Evolutionary conservation across 1,284 basidiomycete genomes (phyloP), one percentile per base, ranked within the genome.

Genomic region (Rhodotorula sp.): DNA sequence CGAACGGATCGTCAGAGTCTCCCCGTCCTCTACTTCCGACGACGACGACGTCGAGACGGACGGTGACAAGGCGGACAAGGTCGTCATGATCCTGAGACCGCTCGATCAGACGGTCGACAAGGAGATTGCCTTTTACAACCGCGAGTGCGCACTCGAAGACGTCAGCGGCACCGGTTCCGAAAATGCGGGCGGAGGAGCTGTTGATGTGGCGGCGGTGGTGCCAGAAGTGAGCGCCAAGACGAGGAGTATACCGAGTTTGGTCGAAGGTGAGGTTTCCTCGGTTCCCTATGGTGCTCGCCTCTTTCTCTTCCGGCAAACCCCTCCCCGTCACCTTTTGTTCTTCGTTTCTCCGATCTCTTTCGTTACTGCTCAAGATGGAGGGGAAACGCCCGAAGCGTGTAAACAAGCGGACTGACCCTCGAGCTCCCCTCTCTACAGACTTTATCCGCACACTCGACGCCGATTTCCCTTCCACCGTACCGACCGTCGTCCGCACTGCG

Each of bases 391-490:
- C n/a, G n/a, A n/a, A n/a, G n/a, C n/a, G n/a, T n/a, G n/a, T n/a
- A n/a, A n/a, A n/a, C n/a, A n/a, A n/a, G n/a, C n/a, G n/a, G n/a
- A n/a, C n/a, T n/a, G n/a, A n/a, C n/a, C n/a, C n/a, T n/a, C n/a
- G n/a, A n/a, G n/a, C n/a, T n/a, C n/a, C n/a, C n/a, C n/a, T 29
- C 10, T 15, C 2, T 6, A 26, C 60, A 73, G 73, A 74, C n/a
- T 77, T 77, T 29, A 64, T 77, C 29, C 24, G 58, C 22, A 58
- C 64, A 6, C 67, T 77, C 53, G 69, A 77, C 24, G 60, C 56
- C 33, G 57, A 67, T 15, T 77, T 77, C 60, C 74, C 75, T 4
- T 71, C 64, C 6, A 77, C 75, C 14, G 72, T 72, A 12, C 72
- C 70, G 37, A 77, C 74, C 64, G 69, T 77, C 51, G 51, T 71